Evolutionary conservation across 1,284 basidiomycete species (phyloP).

Genomic region (Pseudomicrostroma phylloplanum): DNA sequence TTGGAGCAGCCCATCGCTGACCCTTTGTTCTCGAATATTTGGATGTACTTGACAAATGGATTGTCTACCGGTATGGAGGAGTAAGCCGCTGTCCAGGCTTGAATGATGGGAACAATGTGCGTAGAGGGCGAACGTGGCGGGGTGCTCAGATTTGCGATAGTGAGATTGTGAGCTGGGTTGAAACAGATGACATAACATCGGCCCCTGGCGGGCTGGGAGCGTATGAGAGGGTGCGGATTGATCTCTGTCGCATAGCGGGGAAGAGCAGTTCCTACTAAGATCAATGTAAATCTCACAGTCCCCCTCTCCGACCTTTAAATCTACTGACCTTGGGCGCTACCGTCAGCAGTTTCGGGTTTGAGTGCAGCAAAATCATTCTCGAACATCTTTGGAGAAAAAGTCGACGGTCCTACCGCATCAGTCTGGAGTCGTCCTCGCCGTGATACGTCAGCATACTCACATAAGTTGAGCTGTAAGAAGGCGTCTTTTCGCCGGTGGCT

Average conservation of each 20-base stretch:
- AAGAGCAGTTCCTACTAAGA: not conserved
- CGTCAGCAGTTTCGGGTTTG: slow-evolving; percentile 54
- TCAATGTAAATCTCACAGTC: not conserved
- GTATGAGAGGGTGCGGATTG: slow-evolving; percentile 56
- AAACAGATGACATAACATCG: slow-evolving; percentile 85
- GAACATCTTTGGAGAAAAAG: slow-evolving; percentile 55
- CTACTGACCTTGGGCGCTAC: slow-evolving; percentile 10
- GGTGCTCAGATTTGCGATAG: slow-evolving; percentile 66
- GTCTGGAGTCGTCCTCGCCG: too few species aligned
- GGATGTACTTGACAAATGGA: slow-evolving; percentile 46
- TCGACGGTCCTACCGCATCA: too few species aligned
- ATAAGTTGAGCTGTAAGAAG: slow-evolving; percentile 63
- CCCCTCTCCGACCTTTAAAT: not conserved
- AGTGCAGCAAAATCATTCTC: slow-evolving; percentile 83
- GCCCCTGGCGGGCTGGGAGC: slow-evolving; percentile 68
- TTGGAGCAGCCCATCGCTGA: slow-evolving; percentile 94
- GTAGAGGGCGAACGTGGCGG: slow-evolving; percentile 39
- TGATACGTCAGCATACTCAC: too few species aligned
- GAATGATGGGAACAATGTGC: slow-evolving; percentile 68
- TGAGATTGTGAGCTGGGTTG: slow-evolving; percentile 83
- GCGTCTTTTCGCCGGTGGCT: slow-evolving; percentile 68
- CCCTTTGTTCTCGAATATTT: slow-evolving; percentile 74
- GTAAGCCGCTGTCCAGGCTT: slow-evolving; percentile 61
- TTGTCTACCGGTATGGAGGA: slow-evolving; percentile 38
- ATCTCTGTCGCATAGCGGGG: not conserved